These are phyloP conservation scores for Forsythia suspensa DNA, from an alignment of 257 asterid species.

Conservation along the genomic window DNA sequence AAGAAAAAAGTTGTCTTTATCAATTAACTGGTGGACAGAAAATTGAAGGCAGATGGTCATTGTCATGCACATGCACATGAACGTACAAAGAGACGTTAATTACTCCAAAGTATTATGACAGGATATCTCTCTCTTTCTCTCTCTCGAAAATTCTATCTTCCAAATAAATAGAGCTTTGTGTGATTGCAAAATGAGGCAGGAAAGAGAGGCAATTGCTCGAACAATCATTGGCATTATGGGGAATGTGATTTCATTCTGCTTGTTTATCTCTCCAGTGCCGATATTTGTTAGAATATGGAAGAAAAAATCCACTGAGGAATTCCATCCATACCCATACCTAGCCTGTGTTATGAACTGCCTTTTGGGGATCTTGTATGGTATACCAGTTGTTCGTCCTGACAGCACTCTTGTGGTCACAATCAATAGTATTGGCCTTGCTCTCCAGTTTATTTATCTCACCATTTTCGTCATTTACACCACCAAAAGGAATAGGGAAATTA, in stretches of 20 bases:
- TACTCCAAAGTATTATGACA: no score
- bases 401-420: constrained; percentile 50
- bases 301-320: constrained; percentile 41
- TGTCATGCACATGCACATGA: no score
- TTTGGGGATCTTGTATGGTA: constrained; percentile 61
- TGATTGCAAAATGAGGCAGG: no score
- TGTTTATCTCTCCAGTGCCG: constrained; percentile 42
- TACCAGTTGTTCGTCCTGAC: constrained; percentile 36
- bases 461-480: constrained; percentile 42
- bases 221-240: constrained; percentile 14
- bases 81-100: no score
- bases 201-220: no score
- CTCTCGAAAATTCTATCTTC: no score
- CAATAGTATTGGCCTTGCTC: constrained; percentile 41
- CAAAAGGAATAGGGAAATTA: constrained; percentile 32
- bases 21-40: no score
- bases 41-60: no score
- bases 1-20: no score
- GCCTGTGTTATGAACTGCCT: constrained; percentile 55
- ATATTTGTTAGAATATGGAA: constrained; percentile 45
- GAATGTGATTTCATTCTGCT: constrained; percentile 30
- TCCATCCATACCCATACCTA: constrained; percentile 31
- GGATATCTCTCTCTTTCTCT: no score
- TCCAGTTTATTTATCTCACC: constrained; percentile 39
- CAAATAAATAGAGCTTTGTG: no score